phyloP scores from a whole-genome alignment of 2,329 filamentous ascomycete species.

The Aaosphaeria arxii region DNA sequence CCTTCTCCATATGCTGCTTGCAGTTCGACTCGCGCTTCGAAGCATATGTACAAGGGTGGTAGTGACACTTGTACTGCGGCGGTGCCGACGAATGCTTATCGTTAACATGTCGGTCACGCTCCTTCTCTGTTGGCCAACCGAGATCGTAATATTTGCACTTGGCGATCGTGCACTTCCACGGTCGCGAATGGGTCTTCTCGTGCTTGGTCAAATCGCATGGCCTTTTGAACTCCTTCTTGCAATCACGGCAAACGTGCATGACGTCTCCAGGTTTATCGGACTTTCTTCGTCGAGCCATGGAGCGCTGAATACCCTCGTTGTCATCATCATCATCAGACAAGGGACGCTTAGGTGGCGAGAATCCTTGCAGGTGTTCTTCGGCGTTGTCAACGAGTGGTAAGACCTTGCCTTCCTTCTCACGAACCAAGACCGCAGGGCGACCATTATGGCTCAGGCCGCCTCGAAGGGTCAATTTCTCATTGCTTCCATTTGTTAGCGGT shows the following conservation, averaged over 20 bases:
- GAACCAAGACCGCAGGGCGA: slow-evolving; percentile 78
- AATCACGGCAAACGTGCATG: slow-evolving; percentile 76
- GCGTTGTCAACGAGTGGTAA: slow-evolving; percentile 67
- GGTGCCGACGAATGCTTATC: slow-evolving; percentile 88
- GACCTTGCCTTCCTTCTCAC: slow-evolving; percentile 73
- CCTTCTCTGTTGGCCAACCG: slow-evolving; percentile 97
- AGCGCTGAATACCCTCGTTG: slow-evolving; percentile 79
- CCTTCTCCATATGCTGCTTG: slow-evolving; percentile 99
- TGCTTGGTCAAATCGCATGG: slow-evolving; percentile 98
- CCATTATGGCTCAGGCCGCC: slow-evolving; percentile 81
- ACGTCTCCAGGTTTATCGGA: slow-evolving; percentile 83
- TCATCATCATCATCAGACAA: slow-evolving; percentile 66
- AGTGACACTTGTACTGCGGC: slow-evolving; percentile 79
- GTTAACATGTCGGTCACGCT: slow-evolving; percentile 92
- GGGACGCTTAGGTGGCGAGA: slow-evolving; percentile 50
- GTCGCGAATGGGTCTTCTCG: slow-evolving; percentile 94
- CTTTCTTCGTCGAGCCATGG: slow-evolving; percentile 95
- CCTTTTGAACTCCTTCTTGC: slow-evolving; percentile 85
- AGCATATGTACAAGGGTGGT: slow-evolving; percentile 81
- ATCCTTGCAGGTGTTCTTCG: slow-evolving; percentile 55
- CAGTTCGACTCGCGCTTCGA: slow-evolving; percentile 96
- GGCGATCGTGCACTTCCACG: slow-evolving; percentile 83
- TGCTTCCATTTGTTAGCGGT: slow-evolving; percentile 39
- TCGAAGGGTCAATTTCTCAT: slow-evolving; percentile 74
- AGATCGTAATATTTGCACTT: slow-evolving; percentile 87